Base-by-base conservation (phyloP, 441 rosid genomes). In the Erodium moschatum region DNA sequence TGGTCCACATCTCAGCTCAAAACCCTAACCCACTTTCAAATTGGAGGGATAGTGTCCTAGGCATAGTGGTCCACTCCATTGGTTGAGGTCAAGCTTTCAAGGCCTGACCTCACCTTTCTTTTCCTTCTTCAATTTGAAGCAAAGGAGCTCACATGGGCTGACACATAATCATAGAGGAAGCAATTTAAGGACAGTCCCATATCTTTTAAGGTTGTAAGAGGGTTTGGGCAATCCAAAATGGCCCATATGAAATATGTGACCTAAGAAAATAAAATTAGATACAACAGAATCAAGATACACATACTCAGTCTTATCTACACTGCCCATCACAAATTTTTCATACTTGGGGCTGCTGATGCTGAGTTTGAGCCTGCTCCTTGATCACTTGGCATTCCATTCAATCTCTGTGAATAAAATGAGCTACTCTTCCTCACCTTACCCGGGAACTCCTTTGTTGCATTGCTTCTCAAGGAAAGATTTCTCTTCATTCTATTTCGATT, bases 381-480 rank as follows among this genome's bases (percentile, higher is more conserved):
- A 71, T 81, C 70, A 50, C 33, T 67, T 9, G 78, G 69, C 20
- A 75, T 46, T 66, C 87, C 81, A 73, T 62, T 21, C 69, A 71
- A 77, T 19, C 69, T 62, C 69, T 75, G 81, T 7, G 77, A 74
- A 66, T 84, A 68, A 27, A 67, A 42, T 8, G 80, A 69, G 54
- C 77, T 79, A 13, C 68, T 79, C 73, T 81, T 84, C 80, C 77
- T 84, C 56, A 80, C 44, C 82, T 77, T 88, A 5, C 84, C 88
- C 0, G 86, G 85, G 69, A 82, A 86, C 48, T 81, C 90, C 74
- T 85, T 82, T 3, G 63, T 58, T 19, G 81, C 73, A 75, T 79
- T 81, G 15, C 84, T 84, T 79, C 82, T 85, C 63, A 82, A 35
- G 1, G 85, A 75, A 71, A 86, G 83, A 68, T 73, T 86, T 85